Evolutionary conservation across 192 early-diverging fungal genomes (phyloP), one percentile per base, ranked within the genome.

Genomic region (Gryganskiella cystojenkinii): DNA sequence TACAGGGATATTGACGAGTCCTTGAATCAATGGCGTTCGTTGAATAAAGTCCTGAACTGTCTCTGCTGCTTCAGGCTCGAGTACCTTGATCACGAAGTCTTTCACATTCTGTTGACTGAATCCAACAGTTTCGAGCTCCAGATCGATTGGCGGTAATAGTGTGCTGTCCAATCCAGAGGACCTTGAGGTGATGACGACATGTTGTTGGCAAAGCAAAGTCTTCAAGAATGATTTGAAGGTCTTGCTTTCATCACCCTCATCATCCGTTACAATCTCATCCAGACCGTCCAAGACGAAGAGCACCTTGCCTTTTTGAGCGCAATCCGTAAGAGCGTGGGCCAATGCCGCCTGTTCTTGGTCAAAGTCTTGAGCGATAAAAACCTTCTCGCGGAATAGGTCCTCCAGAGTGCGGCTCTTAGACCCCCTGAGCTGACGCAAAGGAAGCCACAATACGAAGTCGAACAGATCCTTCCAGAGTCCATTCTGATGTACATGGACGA

Each of bases 261-360:
- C 9, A 27, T 52, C 22, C n/a, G n/a, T 51, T 1, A 50, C 49
- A 34, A 69, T 45, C 30, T 69, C 67, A 20, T 69, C 67, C 27
- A 69, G 40, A 20, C 67, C 67, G 28, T 69, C 67, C 19, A 69
- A 28, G 30, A 69, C 44, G 34, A 69, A 69, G 13, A 69, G 58
- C 14, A 61, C 50, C 30, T 40, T 52, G 40, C 49, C 45, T 46
- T 33, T 11, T 7, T 49, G 13, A 31, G 42, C 59, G 25, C 25
- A 31, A 19, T 34, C 19, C 1, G 4, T 2, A 30, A 61, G 50
- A 13, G 46, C 45, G 13, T 7, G 34, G 19, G 58, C 20, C 31
- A 61, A n/a, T 30, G 46, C 44, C 4, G 8, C 31, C 6, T 37
- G 44, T 1, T 59, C 50, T 40, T 34, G 44, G 20, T 51, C 35